Base-by-base conservation (phyloP, 768 basidiomycete genomes). In the Pseudohyphozyma bogoriensis region DNA sequence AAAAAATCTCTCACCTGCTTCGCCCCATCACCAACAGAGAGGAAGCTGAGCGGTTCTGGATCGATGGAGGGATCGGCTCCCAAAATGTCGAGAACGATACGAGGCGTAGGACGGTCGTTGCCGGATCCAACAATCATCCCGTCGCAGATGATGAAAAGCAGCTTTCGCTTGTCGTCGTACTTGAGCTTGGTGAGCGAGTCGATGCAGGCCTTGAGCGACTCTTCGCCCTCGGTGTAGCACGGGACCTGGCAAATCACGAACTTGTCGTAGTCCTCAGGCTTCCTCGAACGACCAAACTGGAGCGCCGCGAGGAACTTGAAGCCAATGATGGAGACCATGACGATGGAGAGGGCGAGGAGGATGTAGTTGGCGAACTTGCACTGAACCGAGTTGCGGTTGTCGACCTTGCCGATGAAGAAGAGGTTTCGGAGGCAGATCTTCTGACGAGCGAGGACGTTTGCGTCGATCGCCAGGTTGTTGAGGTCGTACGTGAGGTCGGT, bases 111-210 rank as follows among this genome's bases (percentile, higher is more conserved):
- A 28, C 89, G 82, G 75, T 97, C 91, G 74, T 97, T 97, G 8
- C 93, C 92, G 4, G 87, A 87, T 69, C 93, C 93, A 62, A 96
- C 88, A 65, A 97, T 95, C 81, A 90, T 99, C 68, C 93, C 93
- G 73, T 99, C 93, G 71, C 93, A 97, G 69, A 96, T 85, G 76
- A 96, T 78, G 63, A 93, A 80, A 32, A 97, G 78, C 11, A 97
- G 78, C 75, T 96, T 96, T 40, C 93, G 86, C 76, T 97, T 99
- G 78, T 99, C 93, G 70, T 99, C 93, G 69, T 97, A 99, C 74
- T 89, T 92, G 75, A 93, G 79, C 72, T 86, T 82, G 2, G 93
- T 89, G 59, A 99, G 77, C 7, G 91, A 93, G 72, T 97, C 90
- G 71, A 99, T 93, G 3, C 91, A 95, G 68, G 78, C 79, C 51